Evolutionary conservation across 2,329 filamentous ascomycete genomes (phyloP).

Genomic region (Penicillium janthinellum): DNA sequence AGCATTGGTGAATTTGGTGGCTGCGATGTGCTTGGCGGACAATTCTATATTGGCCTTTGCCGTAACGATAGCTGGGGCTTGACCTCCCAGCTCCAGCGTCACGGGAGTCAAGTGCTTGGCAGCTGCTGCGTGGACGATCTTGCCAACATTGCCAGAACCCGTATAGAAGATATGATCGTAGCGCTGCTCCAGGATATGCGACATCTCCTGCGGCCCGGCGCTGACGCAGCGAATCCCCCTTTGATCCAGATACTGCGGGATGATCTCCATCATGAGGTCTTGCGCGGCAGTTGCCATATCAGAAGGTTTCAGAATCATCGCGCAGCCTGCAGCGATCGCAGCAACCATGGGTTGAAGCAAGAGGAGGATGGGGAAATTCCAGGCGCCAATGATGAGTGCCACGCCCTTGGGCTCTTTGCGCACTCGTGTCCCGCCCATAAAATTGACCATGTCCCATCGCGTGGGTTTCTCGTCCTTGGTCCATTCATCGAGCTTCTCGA

Average conservation of each 20-base stretch:
- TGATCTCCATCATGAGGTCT: slow-evolving; percentile 42
- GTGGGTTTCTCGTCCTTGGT: slow-evolving; percentile 38
- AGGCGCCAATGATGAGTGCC: slow-evolving; percentile 49
- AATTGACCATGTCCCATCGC: slow-evolving; percentile 31
- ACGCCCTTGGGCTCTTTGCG: slow-evolving; percentile 50
- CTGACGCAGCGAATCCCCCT: slow-evolving; percentile 40
- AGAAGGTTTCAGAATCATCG: slow-evolving; percentile 49
- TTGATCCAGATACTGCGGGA: slow-evolving; percentile 48
- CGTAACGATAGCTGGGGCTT: slow-evolving; percentile 49
- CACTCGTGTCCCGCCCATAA: slow-evolving; percentile 36
- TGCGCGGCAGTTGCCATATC: slow-evolving; percentile 43
- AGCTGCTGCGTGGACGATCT: slow-evolving; percentile 44
- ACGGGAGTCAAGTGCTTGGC: slow-evolving; percentile 50
- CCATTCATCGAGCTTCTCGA: slow-evolving; percentile 46
- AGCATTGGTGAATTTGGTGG: slow-evolving; percentile 47
- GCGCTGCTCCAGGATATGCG: slow-evolving; percentile 39
- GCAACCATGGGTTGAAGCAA: slow-evolving; percentile 44
- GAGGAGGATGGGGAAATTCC: slow-evolving; percentile 51
- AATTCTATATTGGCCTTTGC: slow-evolving; percentile 45
- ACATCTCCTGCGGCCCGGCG: slow-evolving; percentile 43
- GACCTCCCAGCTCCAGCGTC: slow-evolving; percentile 51
- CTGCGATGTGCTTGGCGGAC: slow-evolving; percentile 48
- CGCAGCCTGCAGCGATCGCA: slow-evolving; percentile 49
- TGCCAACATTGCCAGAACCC: slow-evolving; percentile 43
- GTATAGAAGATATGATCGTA: slow-evolving; percentile 54